A percentile compares a stretch with the other conserved stretches of the same genome.
Conservation (phyloP, 306 rosid species). For the Cucurbita ficifolia region DNA sequence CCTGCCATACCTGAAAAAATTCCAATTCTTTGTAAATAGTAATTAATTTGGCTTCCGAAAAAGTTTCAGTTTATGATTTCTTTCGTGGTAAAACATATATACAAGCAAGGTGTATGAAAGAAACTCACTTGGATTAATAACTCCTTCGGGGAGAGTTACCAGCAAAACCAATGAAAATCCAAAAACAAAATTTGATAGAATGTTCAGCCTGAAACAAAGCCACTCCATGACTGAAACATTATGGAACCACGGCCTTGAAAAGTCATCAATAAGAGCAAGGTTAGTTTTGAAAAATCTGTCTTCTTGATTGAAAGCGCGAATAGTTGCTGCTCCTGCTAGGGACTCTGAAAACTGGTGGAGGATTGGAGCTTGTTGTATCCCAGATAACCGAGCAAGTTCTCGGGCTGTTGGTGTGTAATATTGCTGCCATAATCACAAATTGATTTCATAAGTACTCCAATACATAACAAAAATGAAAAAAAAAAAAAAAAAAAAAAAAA, state of each 20-base stretch:
- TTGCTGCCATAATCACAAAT: conserved; percentile 29
- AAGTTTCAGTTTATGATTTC: not conserved
- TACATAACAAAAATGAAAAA: not conserved
- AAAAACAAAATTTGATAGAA: conserved; percentile 81
- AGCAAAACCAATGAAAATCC: conserved; percentile 74
- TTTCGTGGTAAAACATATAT: not conserved
- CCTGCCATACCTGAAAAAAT: conserved; percentile 74
- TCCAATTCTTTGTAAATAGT: conserved; percentile 6
- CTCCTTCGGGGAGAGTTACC: conserved; percentile 80
- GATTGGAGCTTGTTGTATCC: conserved; percentile 73
- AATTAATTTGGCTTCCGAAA: not conserved
- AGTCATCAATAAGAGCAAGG: conserved; percentile 50
- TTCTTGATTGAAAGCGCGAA: conserved; percentile 83
- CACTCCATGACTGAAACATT: conserved; percentile 91
- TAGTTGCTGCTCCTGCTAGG: conserved; percentile 73
- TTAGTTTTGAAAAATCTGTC: conserved; percentile 49
- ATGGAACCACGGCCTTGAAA: conserved; percentile 94
- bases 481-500: not conserved
- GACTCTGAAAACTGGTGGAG: conserved; percentile 92
- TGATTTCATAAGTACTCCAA: not conserved
- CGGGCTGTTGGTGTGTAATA: conserved; percentile 90
- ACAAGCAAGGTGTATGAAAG: not conserved
- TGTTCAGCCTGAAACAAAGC: conserved; percentile 80
- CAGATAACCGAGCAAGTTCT: conserved; percentile 81
- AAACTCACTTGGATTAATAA: conserved; percentile 79